A percentile compares a stretch with the other conserved stretches of the same genome.
phyloP scores from a whole-genome alignment of 2,329 filamentous ascomycete genomes.

The Cercospora zeae-maydis region DNA sequence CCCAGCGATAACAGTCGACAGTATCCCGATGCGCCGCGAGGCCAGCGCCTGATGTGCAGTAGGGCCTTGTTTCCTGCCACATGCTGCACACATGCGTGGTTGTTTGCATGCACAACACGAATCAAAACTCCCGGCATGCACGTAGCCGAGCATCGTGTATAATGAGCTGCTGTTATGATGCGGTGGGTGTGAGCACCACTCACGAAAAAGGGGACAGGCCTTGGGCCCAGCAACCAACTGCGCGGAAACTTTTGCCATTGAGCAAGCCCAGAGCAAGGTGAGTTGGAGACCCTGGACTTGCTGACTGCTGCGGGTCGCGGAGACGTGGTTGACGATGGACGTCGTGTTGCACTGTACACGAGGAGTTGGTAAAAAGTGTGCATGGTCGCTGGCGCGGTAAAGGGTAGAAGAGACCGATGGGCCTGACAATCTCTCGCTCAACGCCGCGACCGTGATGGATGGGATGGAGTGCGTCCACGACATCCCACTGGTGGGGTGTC shows the following conservation, averaged over 20 bases:
- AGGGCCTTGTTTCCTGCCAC: neutral
- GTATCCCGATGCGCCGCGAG: neutral
- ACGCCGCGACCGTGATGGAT: neutral
- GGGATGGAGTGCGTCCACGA: neutral
- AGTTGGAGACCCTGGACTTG: neutral
- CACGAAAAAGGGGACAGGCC: neutral
- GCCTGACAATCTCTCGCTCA: neutral
- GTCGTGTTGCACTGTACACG: neutral
- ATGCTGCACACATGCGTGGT: neutral
- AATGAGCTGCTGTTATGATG: neutral
- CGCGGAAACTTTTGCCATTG: neutral
- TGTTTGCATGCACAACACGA: constrained; percentile 3
- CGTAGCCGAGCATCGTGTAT: neutral
- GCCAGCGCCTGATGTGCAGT: neutral
- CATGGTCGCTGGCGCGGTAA: neutral
- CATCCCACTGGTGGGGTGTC: neutral
- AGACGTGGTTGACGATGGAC: neutral
- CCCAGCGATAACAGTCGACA: neutral
- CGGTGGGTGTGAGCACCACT: neutral
- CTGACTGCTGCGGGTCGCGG: neutral
- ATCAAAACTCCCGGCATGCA: constrained; percentile 3
- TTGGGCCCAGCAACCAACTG: neutral
- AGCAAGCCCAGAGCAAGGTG: neutral
- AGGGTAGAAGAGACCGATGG: neutral
- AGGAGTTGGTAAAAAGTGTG: neutral